Percentiles rank a stretch among this genome's conserved stretches.
phyloP scores from a whole-genome alignment of 208 protist species.

The Wallacemonas sp. region DNA sequence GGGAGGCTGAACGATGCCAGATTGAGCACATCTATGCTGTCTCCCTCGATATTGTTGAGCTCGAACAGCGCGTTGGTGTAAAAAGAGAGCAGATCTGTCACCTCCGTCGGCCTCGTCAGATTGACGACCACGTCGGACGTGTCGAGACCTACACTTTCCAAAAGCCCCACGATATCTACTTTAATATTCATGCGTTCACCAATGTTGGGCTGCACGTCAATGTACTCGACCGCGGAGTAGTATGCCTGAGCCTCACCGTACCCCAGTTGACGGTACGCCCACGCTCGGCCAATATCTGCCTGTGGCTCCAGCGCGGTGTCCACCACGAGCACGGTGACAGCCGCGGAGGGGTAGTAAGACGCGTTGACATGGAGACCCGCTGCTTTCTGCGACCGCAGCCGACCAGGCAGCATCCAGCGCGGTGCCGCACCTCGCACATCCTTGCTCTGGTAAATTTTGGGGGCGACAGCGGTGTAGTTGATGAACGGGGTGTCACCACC shows the following conservation, averaged over 20 bases:
- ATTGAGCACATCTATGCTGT: constrained; percentile 37
- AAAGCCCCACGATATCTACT: constrained; percentile 21
- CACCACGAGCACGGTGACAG: constrained; percentile 63
- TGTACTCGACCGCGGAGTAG: constrained; percentile 58
- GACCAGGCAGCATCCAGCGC: constrained; percentile 59
- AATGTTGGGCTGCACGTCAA: constrained; percentile 51
- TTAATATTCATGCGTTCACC: constrained; percentile 64
- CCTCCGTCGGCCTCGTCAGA: constrained; percentile 23
- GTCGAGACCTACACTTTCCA: neutral
- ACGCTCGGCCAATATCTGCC: constrained; percentile 85
- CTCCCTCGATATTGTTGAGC: constrained; percentile 46
- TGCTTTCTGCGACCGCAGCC: constrained; percentile 22
- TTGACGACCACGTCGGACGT: constrained; percentile 11
- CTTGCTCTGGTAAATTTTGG: neutral
- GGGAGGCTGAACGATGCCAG: constrained; percentile 18
- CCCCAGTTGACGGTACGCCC: constrained; percentile 72
- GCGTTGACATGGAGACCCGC: neutral
- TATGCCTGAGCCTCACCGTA: constrained; percentile 84
- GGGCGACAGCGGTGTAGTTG: constrained; percentile 58
- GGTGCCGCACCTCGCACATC: constrained; percentile 48
- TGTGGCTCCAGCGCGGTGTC: constrained; percentile 63
- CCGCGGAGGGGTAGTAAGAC: constrained; percentile 9
- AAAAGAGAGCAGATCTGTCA: constrained; percentile 23
- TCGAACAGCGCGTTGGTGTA: constrained; percentile 36
- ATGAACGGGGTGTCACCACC: constrained; percentile 26